phyloP scores from a whole-genome alignment of 163 green algal genomes.

The Trebouxia gelatinosa region DNA sequence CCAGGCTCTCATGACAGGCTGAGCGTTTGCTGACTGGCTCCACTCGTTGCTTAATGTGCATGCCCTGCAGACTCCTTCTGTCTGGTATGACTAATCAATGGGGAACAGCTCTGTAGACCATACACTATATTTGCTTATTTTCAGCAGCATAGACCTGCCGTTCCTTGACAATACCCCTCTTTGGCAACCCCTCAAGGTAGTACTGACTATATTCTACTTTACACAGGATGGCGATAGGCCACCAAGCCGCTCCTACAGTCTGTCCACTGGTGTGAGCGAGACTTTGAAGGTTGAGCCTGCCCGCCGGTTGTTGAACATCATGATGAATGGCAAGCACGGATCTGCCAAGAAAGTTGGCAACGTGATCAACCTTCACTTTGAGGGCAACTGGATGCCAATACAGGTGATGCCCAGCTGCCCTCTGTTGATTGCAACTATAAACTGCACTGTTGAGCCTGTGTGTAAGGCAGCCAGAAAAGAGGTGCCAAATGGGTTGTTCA shows the following conservation, averaged over 20 bases:
- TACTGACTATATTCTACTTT: too few species aligned
- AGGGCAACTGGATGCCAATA: constrained; percentile 85
- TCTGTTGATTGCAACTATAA: background rate
- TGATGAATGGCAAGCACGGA: constrained; percentile 43
- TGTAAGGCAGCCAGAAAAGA: background rate
- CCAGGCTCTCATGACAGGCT: too few species aligned
- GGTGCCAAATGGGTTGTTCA: background rate
- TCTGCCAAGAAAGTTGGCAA: constrained; percentile 56
- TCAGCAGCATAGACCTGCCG: too few species aligned
- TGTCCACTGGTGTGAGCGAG: constrained; percentile 59
- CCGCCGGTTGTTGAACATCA: constrained; percentile 54
- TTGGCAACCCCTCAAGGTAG: too few species aligned
- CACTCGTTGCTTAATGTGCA: too few species aligned
- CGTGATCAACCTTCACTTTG: constrained; percentile 82
- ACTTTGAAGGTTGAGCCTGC: constrained; percentile 66
- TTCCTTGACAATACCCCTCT: too few species aligned
- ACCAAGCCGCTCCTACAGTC: constrained; percentile 37
- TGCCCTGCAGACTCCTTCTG: too few species aligned
- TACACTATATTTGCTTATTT: too few species aligned
- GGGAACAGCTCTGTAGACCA: too few species aligned
- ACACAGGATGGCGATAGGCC: too few species aligned
- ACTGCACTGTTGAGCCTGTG: background rate
- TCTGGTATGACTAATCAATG: too few species aligned
- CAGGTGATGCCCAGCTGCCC: constrained; percentile 39
- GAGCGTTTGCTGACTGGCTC: background rate